These are phyloP conservation scores for Ilyonectria robusta DNA, from an alignment of 2,329 filamentous ascomycete species.

Conservation along the genomic window DNA sequence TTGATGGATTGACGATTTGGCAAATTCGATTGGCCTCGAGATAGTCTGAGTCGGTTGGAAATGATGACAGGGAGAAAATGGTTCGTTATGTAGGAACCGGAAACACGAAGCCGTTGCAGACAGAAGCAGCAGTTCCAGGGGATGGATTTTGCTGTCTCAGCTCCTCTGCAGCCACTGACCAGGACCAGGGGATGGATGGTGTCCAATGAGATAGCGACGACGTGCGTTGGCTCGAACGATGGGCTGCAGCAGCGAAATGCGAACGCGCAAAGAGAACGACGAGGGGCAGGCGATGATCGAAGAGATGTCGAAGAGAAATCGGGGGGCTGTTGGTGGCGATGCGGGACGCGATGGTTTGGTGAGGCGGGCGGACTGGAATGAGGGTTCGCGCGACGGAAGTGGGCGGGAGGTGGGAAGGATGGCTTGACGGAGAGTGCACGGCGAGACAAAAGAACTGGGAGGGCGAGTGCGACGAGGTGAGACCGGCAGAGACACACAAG, in stretches of 20 bases:
- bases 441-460: slow-evolving; percentile 1
- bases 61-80: slow-evolving; percentile 1
- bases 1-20: background rate
- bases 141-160: slow-evolving; percentile 20
- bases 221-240: slow-evolving; percentile 5
- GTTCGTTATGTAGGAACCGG: slow-evolving; percentile 5
- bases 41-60: background rate
- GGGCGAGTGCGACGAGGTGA: slow-evolving; percentile 14
- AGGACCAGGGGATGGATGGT: slow-evolving; percentile 15
- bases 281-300: background rate
- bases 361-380: background rate
- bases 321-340: background rate
- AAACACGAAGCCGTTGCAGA: slow-evolving; percentile 15
- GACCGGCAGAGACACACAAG: background rate
- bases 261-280: background rate
- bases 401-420: background rate
- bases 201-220: slow-evolving; percentile 9
- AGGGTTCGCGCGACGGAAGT: slow-evolving; percentile 9
- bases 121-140: slow-evolving; percentile 1
- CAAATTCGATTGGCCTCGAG: background rate
- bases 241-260: slow-evolving; percentile 11
- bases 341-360: background rate
- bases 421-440: background rate
- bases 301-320: slow-evolving; percentile 2
- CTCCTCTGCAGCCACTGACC: slow-evolving; percentile 24